These are phyloP conservation scores for Vaccinium myrtillus DNA, from an alignment of 148 eudicot genomes.

Conservation along the genomic window DNA sequence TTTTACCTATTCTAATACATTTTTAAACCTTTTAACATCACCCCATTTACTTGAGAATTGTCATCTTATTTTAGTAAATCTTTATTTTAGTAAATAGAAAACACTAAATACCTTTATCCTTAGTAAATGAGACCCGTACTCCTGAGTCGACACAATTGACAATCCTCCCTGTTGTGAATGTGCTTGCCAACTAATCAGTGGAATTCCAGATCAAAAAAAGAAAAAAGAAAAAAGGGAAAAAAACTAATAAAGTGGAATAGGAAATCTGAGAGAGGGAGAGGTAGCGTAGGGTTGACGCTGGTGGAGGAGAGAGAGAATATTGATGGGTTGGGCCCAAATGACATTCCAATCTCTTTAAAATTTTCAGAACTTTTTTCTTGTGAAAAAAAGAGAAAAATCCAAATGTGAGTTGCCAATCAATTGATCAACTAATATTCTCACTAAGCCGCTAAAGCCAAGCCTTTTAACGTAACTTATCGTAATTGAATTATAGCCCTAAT, in stretches of 20 bases:
- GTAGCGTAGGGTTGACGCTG: slow-evolving; percentile 11
- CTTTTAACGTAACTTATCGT: not conserved
- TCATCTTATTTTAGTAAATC: too few species aligned
- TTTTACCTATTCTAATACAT: too few species aligned
- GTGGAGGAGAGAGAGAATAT: not conserved
- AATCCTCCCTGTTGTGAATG: not conserved
- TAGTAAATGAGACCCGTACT: too few species aligned
- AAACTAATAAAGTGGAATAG: not conserved
- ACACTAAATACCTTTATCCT: too few species aligned
- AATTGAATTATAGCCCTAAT: too few species aligned
- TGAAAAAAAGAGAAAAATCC: not conserved
- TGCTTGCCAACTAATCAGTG: not conserved
- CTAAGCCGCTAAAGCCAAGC: slow-evolving; percentile 3
- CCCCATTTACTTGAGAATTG: too few species aligned
- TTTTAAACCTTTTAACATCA: too few species aligned
- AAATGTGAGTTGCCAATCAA: not conserved
- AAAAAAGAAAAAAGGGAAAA: too few species aligned
- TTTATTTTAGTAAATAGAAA: too few species aligned
- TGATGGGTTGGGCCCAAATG: slow-evolving; percentile 14
- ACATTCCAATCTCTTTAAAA: not conserved
- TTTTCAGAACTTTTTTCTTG: not conserved
- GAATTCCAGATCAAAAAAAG: not conserved
- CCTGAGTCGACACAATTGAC: not conserved
- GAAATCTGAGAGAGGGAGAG: not conserved
- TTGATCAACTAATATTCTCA: not conserved